Percentiles rank a stretch among this genome's conserved stretches.
These are phyloP conservation scores for Dryas integrifolia DNA, from an alignment of 331 rosid genomes.

Conservation along the genomic window DNA sequence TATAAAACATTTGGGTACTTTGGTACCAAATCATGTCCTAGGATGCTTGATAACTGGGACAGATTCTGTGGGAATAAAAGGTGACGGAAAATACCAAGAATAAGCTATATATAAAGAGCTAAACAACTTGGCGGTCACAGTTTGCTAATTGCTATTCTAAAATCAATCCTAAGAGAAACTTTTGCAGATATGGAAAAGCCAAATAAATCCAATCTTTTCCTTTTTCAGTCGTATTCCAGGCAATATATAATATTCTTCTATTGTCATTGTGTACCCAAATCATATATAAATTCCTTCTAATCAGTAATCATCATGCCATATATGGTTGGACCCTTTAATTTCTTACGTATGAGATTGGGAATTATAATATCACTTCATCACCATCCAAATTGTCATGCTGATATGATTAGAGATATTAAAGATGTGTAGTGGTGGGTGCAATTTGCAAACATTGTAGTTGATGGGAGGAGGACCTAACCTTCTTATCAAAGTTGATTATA, in stretches of 20 bases:
- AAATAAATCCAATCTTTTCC: conserved; percentile 46
- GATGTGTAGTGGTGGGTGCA: conserved; percentile 26
- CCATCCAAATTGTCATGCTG: conserved; percentile 31
- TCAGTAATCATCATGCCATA: conserved; percentile 30
- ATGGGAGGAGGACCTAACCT: background rate
- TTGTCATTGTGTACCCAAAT: conserved; percentile 27
- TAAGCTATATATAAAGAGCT: conserved; percentile 25
- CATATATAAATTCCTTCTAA: conserved; percentile 38
- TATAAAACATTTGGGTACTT: no score
- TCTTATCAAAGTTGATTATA: no score
- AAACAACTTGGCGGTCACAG: conserved; percentile 24
- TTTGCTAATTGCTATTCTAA: conserved; percentile 25
- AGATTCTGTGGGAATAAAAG: conserved; percentile 22
- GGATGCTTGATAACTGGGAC: conserved; percentile 22
- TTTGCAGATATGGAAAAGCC: conserved; percentile 39
- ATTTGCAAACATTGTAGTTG: conserved; percentile 20
- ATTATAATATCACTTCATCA: conserved; percentile 19
- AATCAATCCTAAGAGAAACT: conserved; percentile 37
- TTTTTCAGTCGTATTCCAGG: conserved; percentile 38
- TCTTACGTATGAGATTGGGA: conserved; percentile 26
- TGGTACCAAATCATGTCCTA: conserved; percentile 19
- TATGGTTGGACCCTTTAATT: conserved; percentile 36
- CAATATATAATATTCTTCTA: conserved; percentile 14
- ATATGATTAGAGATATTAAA: conserved; percentile 32
- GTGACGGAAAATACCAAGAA: conserved; percentile 21